Percentiles rank a stretch among this genome's conserved stretches.
These are phyloP conservation scores for Parietichytrium sp. DNA, from an alignment of 108 stramenopile genomes.

Conservation along the genomic window DNA sequence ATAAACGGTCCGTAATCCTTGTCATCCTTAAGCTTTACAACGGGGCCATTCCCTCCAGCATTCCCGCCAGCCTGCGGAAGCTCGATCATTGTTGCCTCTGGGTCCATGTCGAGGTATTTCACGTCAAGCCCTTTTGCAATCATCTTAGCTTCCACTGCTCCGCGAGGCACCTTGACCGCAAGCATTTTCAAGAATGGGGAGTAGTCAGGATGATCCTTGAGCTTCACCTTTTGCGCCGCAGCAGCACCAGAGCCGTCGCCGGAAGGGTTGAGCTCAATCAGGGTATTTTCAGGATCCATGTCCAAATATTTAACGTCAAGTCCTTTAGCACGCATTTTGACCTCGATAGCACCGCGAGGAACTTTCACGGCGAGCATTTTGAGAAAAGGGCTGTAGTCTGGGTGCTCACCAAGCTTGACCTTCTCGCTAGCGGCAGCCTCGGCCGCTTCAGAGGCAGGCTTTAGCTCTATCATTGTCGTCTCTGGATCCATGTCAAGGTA, in stretches of 20 bases:
- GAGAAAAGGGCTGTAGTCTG: background rate
- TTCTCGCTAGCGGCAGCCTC: background rate
- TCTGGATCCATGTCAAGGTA: slow-evolving; percentile 13
- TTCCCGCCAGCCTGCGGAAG: slow-evolving; percentile 7
- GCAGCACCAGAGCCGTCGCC: background rate
- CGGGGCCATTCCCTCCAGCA: background rate
- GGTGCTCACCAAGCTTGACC: background rate
- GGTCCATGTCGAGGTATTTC: background rate
- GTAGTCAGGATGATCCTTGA: background rate
- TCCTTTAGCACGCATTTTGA: background rate
- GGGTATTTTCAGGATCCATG: background rate
- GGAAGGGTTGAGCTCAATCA: too few relatives aligned
- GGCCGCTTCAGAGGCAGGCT: background rate
- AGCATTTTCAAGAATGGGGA: slow-evolving; percentile 20
- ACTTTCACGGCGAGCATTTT: background rate
- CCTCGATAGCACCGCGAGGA: background rate
- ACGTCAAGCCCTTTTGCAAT: background rate
- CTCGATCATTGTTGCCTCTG: background rate
- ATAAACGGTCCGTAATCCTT: background rate
- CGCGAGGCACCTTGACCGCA: background rate
- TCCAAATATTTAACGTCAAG: background rate
- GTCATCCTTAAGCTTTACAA: slow-evolving; percentile 35
- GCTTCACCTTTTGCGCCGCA: background rate
- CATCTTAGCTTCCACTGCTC: background rate
- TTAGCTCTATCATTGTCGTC: too few relatives aligned